Evolutionary conservation across 208 protist species (phyloP).

Genomic region (Leishmania arabica): DNA sequence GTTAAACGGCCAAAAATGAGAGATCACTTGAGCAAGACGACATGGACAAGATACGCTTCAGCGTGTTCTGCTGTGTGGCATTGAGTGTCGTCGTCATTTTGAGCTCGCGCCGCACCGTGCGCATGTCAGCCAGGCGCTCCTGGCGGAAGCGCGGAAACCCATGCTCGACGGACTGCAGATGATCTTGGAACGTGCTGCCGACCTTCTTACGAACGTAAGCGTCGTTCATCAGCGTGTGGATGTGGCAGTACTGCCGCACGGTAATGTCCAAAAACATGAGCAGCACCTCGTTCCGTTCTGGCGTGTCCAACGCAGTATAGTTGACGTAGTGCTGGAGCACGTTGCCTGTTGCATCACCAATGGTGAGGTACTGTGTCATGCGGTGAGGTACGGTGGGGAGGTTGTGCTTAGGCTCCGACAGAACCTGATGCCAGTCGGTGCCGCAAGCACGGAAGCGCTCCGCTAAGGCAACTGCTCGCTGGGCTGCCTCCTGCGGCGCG

Average conservation of each 20-base stretch:
- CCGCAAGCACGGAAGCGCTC: conserved; percentile 18
- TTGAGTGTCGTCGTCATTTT: conserved; percentile 11
- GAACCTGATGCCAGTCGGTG: conserved; percentile 33
- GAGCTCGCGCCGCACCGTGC: conserved; percentile 11
- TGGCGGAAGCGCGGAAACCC: conserved; percentile 15
- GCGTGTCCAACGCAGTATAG: conserved; percentile 3
- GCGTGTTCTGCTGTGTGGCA: conserved; percentile 3
- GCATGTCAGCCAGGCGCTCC: conserved; percentile 9
- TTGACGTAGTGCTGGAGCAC: conserved; percentile 15
- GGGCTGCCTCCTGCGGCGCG: conserved; percentile 19
- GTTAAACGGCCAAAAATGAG: conserved; percentile 13
- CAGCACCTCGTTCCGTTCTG: conserved; percentile 21
- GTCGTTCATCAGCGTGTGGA: conserved; percentile 18
- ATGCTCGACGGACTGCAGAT: conserved; percentile 12
- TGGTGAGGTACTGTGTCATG: conserved; percentile 25
- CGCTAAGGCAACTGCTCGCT: not conserved
- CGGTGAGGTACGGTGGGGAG: conserved; percentile 20
- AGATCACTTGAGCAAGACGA: conserved; percentile 27
- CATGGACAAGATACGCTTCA: not conserved
- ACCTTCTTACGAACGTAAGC: conserved; percentile 13
- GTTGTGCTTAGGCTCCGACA: conserved; percentile 19
- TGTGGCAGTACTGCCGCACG: conserved; percentile 38
- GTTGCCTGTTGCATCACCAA: conserved; percentile 5
- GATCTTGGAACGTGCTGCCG: not conserved
- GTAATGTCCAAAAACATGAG: conserved; percentile 27